These are phyloP conservation scores for Scedosporium boydii DNA, from an alignment of 2,329 filamentous ascomycete genomes.

Conservation along the genomic window DNA sequence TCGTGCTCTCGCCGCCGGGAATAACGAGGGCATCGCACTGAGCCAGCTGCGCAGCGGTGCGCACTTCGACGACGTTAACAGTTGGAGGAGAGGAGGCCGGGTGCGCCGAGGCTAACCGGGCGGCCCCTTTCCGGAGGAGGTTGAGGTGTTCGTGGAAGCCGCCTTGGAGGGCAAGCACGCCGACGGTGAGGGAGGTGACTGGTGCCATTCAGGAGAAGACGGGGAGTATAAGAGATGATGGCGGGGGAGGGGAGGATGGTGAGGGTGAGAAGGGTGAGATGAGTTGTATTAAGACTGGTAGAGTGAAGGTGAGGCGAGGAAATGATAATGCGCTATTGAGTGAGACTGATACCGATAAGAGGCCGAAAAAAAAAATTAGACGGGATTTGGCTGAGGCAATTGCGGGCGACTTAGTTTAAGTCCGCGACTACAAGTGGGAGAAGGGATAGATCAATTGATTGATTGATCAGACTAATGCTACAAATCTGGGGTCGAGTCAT, in stretches of 20 bases:
- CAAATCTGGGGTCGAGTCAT: too few relatives aligned
- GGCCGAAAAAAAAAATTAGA: too few relatives aligned
- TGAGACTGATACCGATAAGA: background rate
- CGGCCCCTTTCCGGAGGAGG: constrained; percentile 60
- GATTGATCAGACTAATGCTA: too few relatives aligned
- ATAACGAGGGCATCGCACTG: constrained; percentile 77
- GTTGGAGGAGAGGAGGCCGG: constrained; percentile 12
- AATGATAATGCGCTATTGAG: background rate
- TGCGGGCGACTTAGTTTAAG: too few relatives aligned
- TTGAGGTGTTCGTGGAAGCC: constrained; percentile 84
- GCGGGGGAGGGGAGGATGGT: background rate
- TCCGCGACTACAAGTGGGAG: too few relatives aligned
- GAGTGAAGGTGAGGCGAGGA: background rate
- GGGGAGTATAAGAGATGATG: background rate
- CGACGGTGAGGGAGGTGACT: constrained; percentile 35
- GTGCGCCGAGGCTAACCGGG: constrained; percentile 27
- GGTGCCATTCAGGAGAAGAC: constrained; percentile 12
- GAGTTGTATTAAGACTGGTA: background rate
- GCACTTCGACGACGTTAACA: constrained; percentile 66
- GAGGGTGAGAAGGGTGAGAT: background rate
- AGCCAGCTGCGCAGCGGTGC: constrained; percentile 61
- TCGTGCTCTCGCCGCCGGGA: constrained; percentile 90
- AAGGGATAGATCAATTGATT: too few relatives aligned
- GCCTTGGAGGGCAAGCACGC: constrained; percentile 72
- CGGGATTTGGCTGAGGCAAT: too few relatives aligned